Evolutionary conservation across 169 alveolate species (phyloP).

Genomic region (Eimeria brunetti): DNA sequence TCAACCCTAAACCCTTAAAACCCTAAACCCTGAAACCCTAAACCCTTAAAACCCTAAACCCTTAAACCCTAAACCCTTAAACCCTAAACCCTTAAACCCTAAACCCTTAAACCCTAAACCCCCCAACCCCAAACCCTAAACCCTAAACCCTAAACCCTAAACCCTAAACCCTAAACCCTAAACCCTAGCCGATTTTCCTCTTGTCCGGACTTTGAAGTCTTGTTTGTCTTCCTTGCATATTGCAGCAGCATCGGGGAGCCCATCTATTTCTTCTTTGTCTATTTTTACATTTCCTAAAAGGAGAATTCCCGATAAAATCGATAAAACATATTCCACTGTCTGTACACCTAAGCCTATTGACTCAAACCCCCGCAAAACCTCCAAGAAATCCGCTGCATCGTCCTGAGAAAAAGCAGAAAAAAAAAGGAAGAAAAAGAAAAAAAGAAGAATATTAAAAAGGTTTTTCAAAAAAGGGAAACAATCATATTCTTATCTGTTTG

Average conservation of each 20-base stretch:
- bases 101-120: too few relatives aligned
- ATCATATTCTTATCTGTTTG: neutral
- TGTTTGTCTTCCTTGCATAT: slow-evolving; percentile 84
- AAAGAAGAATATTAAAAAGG: too few relatives aligned
- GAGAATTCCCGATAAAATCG: slow-evolving; percentile 94
- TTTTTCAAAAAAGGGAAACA: too few relatives aligned
- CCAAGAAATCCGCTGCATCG: slow-evolving; percentile 95
- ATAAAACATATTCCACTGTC: slow-evolving; percentile 91
- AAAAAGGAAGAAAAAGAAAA: neutral
- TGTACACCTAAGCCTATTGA: slow-evolving; percentile 91
- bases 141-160: slow-evolving; percentile 3
- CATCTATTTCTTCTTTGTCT: slow-evolving; percentile 88
- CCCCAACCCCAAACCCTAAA: too few relatives aligned
- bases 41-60: too few relatives aligned
- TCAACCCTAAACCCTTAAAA: too few relatives aligned
- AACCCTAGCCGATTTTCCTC: neutral
- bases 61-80: too few relatives aligned
- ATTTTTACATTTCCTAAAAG: slow-evolving; percentile 97
- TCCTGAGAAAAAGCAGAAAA: slow-evolving; percentile 83
- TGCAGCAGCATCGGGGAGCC: slow-evolving; percentile 92
- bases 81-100: too few relatives aligned
- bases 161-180: neutral
- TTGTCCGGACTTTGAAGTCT: slow-evolving; percentile 83
- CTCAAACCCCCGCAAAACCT: slow-evolving; percentile 92
- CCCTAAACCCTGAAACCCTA: too few relatives aligned